A percentile compares a stretch with the other conserved stretches of the same genome.
Conservation (phyloP, 2,329 filamentous ascomycete genomes). For the Fusarium euwallaceae region DNA sequence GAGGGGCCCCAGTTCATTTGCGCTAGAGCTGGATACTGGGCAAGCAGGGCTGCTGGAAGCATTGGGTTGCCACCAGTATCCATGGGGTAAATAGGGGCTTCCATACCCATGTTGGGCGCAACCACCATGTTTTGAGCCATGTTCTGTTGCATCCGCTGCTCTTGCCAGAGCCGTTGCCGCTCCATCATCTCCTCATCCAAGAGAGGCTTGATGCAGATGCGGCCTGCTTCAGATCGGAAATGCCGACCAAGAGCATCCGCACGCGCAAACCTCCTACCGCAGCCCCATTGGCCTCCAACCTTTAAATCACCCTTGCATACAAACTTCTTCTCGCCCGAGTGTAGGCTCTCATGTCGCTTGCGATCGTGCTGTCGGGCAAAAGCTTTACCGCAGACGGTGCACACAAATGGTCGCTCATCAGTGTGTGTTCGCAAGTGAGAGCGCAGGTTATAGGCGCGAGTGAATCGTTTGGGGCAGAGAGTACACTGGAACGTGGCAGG, state of each 20-base stretch:
- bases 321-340: slow-evolving; percentile 98
- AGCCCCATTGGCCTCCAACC: slow-evolving; percentile 88
- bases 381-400: slow-evolving; percentile 95
- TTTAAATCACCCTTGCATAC: slow-evolving; percentile 94
- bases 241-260: slow-evolving; percentile 95
- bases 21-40: slow-evolving; percentile 94
- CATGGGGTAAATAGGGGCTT: slow-evolving; percentile 68
- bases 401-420: slow-evolving; percentile 96
- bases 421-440: slow-evolving; percentile 97
- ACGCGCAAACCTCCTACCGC: slow-evolving; percentile 90
- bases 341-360: slow-evolving; percentile 95
- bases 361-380: slow-evolving; percentile 98
- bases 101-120: slow-evolving; percentile 69
- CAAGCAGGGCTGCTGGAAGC: slow-evolving; percentile 88
- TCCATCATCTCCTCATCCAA: slow-evolving; percentile 93
- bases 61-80: slow-evolving; percentile 71
- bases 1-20: slow-evolving; percentile 82
- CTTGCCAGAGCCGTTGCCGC: slow-evolving; percentile 79
- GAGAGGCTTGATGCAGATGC: slow-evolving; percentile 97
- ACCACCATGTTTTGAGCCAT: slow-evolving; percentile 71
- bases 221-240: slow-evolving; percentile 94
- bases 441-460: slow-evolving; percentile 93
- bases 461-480: slow-evolving; percentile 95
- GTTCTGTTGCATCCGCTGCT: slow-evolving; percentile 77
- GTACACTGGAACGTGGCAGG: slow-evolving; percentile 96